Percentiles rank a stretch among this genome's conserved stretches.
These are phyloP conservation scores for Tilletia indica DNA, from an alignment of 1,284 basidiomycete genomes.

Conservation along the genomic window DNA sequence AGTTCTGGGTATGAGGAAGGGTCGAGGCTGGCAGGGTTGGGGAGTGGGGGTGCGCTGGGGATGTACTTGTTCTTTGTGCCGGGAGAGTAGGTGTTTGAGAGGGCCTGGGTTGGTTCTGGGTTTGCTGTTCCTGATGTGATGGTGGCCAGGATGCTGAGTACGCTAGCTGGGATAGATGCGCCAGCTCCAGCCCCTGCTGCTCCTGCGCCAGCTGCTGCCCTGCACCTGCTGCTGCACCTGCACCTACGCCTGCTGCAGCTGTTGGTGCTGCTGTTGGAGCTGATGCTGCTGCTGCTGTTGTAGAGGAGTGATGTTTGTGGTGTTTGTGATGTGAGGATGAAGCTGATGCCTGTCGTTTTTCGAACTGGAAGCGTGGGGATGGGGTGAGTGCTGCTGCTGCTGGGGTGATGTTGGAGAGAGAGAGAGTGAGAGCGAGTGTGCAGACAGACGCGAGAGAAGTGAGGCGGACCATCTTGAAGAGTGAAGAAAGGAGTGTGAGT, in stretches of 20 bases:
- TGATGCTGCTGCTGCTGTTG: not conserved
- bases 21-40: slow-evolving; percentile 15
- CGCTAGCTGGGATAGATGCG: slow-evolving; percentile 33
- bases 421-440: not conserved
- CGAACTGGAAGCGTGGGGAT: slow-evolving; percentile 13
- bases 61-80: slow-evolving; percentile 44
- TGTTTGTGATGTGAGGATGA: not conserved
- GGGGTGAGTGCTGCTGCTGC: not conserved
- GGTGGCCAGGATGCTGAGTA: slow-evolving; percentile 34
- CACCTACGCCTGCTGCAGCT: not conserved
- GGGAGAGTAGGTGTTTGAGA: slow-evolving; percentile 36
- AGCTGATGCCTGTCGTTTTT: not conserved
- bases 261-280: not conserved
- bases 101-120: slow-evolving; percentile 35
- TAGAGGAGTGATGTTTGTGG: not conserved
- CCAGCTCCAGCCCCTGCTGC: not conserved
- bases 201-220: not conserved
- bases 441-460: not conserved
- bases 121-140: slow-evolving; percentile 35
- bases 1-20: slow-evolving; percentile 67
- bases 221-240: not conserved
- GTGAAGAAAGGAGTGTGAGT: not conserved
- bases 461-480: not conserved
- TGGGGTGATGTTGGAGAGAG: not conserved
- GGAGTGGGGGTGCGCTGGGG: slow-evolving; percentile 42